Base-by-base conservation (phyloP, 2,329 filamentous ascomycete genomes). In the Cytospora piceae region DNA sequence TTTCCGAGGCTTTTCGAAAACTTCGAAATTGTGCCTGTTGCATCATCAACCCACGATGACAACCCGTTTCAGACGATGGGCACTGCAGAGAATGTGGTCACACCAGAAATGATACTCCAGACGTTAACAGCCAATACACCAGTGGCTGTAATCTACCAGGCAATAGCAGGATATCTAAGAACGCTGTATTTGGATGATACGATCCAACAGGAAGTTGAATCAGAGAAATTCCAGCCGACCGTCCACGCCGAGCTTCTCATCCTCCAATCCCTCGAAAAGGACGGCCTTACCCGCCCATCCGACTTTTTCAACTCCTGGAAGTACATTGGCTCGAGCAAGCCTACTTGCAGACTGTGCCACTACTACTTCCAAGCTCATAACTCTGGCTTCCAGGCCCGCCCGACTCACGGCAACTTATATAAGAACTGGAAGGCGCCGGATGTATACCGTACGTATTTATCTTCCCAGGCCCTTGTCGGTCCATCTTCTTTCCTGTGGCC, bases 291-390 rank as follows among this genome's bases (percentile, higher is more conserved):
- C 20, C 14, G 37, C 5, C 62, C 68, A 1, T 20, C 59, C 3
- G 20, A 55, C 4, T 73, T 73, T 65, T 73, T 70, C 66, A 60
- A 64, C 34, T 58, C 52, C 0, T 70, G 68, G 66, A 68, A 64
- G 22, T 73, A 70, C 58, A 71, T 73, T 29, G 71, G 71, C 12
- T 58, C 58, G 17, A 72, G 71, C 69, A 73, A 73, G 57, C 71
- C 70, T 1, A 69, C 69, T 0, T 73, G 72, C 53, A 57, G 54
- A 17, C 63, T 73, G 1, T 73, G 71, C 46, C 39, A 67, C 24
- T 70, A 69, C 54, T 73, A 70, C 51, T 68, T 73, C 22, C 60
- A 67, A 27, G 57, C n/a, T 1, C 66, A 69, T 8, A 22, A 31
- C 2, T 52, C 65, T 3, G 57, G 56, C 5, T 63, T 72, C 17